These are phyloP conservation scores for Salix brachista DNA, from an alignment of 345 rosid genomes.

Conservation along the genomic window DNA sequence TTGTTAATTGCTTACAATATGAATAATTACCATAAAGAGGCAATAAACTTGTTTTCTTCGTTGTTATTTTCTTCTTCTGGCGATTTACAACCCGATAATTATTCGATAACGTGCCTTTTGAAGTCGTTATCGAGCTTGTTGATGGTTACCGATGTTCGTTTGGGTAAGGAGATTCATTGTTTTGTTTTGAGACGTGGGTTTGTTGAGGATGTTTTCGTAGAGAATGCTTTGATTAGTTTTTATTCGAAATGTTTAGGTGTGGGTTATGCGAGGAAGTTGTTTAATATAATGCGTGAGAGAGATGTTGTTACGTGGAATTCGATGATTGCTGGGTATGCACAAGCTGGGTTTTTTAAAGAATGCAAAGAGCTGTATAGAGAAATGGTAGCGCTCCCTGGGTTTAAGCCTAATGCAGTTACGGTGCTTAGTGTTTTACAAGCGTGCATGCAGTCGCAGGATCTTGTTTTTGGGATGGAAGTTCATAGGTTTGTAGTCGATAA, in stretches of 20 bases:
- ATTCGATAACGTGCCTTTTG: slow-evolving; percentile 56
- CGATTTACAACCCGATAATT: slow-evolving; percentile 42
- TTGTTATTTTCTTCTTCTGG: slow-evolving; percentile 23
- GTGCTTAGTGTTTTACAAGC: slow-evolving; percentile 66
- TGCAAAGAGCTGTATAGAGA: slow-evolving; percentile 58
- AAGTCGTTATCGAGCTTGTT: slow-evolving; percentile 49
- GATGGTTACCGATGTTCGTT: slow-evolving; percentile 15
- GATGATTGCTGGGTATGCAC: slow-evolving; percentile 80
- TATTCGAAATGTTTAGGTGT: slow-evolving; percentile 50
- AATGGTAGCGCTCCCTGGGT: slow-evolving; percentile 41
- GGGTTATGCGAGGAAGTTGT: slow-evolving; percentile 50
- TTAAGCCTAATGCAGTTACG: slow-evolving; percentile 64
- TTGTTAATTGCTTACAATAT: slow-evolving; percentile 59
- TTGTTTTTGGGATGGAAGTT: slow-evolving; percentile 68
- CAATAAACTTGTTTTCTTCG: slow-evolving; percentile 43
- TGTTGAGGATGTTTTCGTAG: slow-evolving; percentile 49
- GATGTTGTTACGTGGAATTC: slow-evolving; percentile 86
- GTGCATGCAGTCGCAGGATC: slow-evolving; percentile 65
- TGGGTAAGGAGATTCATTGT: slow-evolving; percentile 60
- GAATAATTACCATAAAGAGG: slow-evolving; percentile 45
- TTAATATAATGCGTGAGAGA: slow-evolving; percentile 55
- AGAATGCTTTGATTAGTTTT: slow-evolving; percentile 60
- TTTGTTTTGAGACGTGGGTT: slow-evolving; percentile 48
- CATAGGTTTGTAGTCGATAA: slow-evolving; percentile 44
- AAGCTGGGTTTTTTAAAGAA: slow-evolving; percentile 55